A percentile compares a stretch with the other conserved stretches of the same genome.
phyloP scores from a whole-genome alignment of 2,329 filamentous ascomycete genomes.

The Huntiella moniliformis region DNA sequence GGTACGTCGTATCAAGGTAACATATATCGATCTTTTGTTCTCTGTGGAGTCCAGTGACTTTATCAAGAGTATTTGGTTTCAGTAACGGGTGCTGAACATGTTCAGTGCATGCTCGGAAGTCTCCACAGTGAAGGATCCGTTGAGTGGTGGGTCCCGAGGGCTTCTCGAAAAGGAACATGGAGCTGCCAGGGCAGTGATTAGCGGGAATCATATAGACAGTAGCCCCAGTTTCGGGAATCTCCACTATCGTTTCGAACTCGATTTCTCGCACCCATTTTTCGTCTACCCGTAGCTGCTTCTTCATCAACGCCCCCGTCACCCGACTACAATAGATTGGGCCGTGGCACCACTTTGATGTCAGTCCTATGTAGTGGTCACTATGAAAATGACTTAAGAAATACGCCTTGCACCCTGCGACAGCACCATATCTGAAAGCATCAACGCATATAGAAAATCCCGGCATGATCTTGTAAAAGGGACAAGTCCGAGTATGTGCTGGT shows the following conservation, averaged over 20 bases:
- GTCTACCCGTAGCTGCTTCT: constrained; percentile 68
- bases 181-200: constrained; percentile 92
- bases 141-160: constrained; percentile 41
- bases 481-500: constrained; percentile 73
- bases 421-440: constrained; percentile 88
- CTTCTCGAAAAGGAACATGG: constrained; percentile 85
- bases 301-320: constrained; percentile 77
- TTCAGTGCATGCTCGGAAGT: constrained; percentile 76
- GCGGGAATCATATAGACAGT: constrained; percentile 87
- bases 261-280: constrained; percentile 69
- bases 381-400: constrained; percentile 98
- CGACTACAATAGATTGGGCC: constrained; percentile 93
- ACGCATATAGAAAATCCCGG: constrained; percentile 85
- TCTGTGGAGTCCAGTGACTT: constrained; percentile 47
- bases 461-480: constrained; percentile 97
- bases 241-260: constrained; percentile 63
- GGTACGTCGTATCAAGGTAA: constrained; percentile 92
- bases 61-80: constrained; percentile 53
- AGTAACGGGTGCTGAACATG: constrained; percentile 71
- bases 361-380: constrained; percentile 87
- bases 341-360: constrained; percentile 76
- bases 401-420: constrained; percentile 75
- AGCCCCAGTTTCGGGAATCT: constrained; percentile 70
- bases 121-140: constrained; percentile 82
- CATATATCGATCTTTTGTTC: constrained; percentile 88